These are phyloP conservation scores for Pseudonectria foliicola DNA, from an alignment of 2,329 filamentous ascomycete genomes.

Conservation along the genomic window DNA sequence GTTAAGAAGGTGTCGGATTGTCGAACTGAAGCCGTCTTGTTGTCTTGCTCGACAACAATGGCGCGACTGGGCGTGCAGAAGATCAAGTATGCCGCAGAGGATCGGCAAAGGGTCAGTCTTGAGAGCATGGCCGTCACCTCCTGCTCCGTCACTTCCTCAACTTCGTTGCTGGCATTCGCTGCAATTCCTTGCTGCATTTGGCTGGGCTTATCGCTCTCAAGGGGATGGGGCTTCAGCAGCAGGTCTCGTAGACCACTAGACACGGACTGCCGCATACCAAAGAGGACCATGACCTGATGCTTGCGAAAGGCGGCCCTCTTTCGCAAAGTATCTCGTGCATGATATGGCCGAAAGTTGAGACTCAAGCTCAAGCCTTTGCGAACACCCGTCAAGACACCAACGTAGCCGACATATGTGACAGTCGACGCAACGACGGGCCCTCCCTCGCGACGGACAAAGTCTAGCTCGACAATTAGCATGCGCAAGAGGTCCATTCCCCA, in stretches of 20 bases:
- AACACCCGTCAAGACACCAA: conserved; percentile 43
- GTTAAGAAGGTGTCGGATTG: conserved; percentile 17
- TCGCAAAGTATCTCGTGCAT: conserved; percentile 14
- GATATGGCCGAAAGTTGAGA: conserved; percentile 37
- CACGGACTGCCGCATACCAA: conserved; percentile 17
- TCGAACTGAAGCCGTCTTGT: conserved; percentile 12
- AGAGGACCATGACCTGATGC: conserved; percentile 22
- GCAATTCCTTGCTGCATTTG: neutral
- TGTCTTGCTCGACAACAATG: conserved; percentile 22
- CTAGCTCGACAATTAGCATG: conserved; percentile 42
- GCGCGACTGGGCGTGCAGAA: conserved; percentile 19
- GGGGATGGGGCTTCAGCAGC: conserved; percentile 8
- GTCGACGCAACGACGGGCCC: conserved; percentile 35
- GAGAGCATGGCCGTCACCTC: conserved; percentile 11
- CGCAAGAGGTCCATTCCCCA: conserved; percentile 47
- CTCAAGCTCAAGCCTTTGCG: conserved; percentile 38
- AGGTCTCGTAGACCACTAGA: conserved; percentile 19
- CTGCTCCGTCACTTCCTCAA: conserved; percentile 1
- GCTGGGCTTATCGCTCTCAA: fast-evolving
- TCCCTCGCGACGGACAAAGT: conserved; percentile 33
- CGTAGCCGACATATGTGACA: conserved; percentile 42
- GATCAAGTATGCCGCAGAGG: conserved; percentile 25
- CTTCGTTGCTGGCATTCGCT: neutral
- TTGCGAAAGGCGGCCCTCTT: conserved; percentile 17
- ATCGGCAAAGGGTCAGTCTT: conserved; percentile 9